Evolutionary conservation across 2,329 filamentous ascomycete genomes (phyloP).

Genomic region (Aspergillus novofumigatus): DNA sequence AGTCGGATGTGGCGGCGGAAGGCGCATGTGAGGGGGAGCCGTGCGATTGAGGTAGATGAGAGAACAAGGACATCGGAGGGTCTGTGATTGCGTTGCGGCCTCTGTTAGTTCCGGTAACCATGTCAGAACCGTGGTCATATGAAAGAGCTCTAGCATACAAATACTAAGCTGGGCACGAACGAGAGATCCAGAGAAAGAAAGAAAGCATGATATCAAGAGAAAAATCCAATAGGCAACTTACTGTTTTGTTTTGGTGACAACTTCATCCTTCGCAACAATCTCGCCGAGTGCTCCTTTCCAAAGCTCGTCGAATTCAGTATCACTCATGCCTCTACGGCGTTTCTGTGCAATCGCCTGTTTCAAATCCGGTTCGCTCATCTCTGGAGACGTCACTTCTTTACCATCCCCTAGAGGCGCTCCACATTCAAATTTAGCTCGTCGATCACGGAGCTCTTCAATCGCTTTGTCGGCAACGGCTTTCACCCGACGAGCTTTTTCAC

Average conservation of each 20-base stretch:
- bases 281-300: slow-evolving; percentile 50
- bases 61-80: slow-evolving; percentile 63
- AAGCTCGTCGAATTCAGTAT: slow-evolving; percentile 87
- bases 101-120: slow-evolving; percentile 73
- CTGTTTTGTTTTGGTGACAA: slow-evolving; percentile 54
- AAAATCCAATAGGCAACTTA: slow-evolving; percentile 43
- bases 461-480: slow-evolving; percentile 84
- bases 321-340: slow-evolving; percentile 76
- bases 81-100: slow-evolving; percentile 68
- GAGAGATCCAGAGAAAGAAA: slow-evolving; percentile 1
- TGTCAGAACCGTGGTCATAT: slow-evolving; percentile 47
- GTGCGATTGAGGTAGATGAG: slow-evolving; percentile 84
- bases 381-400: slow-evolving; percentile 57
- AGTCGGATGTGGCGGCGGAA: slow-evolving; percentile 45
- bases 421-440: slow-evolving; percentile 86
- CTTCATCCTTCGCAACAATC: slow-evolving; percentile 55
- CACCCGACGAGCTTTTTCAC: slow-evolving; percentile 82
- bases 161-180: background rate
- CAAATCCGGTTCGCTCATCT: slow-evolving; percentile 65
- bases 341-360: slow-evolving; percentile 72
- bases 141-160: slow-evolving; percentile 8
- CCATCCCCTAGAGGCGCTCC: slow-evolving; percentile 67
- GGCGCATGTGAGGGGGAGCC: slow-evolving; percentile 69
- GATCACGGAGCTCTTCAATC: slow-evolving; percentile 78
- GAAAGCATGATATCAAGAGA: slow-evolving; percentile 20